A percentile compares a stretch with the other conserved stretches of the same genome.
phyloP scores from a whole-genome alignment of 164 flowering plant species.

The Piper betle region DNA sequence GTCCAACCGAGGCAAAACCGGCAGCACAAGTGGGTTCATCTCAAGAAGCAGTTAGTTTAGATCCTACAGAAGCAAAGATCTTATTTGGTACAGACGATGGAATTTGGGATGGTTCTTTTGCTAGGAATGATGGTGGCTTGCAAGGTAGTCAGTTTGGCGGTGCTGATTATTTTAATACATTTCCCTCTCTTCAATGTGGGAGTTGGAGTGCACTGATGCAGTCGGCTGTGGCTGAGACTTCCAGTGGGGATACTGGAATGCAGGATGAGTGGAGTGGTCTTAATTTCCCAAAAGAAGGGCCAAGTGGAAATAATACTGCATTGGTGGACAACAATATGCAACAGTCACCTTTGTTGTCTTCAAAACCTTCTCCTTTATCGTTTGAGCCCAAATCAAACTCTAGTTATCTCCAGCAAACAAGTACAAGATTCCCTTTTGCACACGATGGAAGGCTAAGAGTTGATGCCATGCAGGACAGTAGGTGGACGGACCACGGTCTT shows the following conservation, averaged over 20 bases:
- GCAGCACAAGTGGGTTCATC: constrained; percentile 25
- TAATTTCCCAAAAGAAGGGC: constrained; percentile 43
- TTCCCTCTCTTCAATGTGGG: constrained; percentile 67
- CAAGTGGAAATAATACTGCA: constrained; percentile 34
- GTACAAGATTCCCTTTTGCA: constrained; percentile 5
- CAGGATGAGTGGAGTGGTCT: constrained; percentile 85
- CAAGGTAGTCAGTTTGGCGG: constrained; percentile 24
- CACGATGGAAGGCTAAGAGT: constrained; percentile 2
- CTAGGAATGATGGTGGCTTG: constrained; percentile 13
- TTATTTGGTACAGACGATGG: constrained; percentile 46
- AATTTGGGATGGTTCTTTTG: constrained; percentile 39
- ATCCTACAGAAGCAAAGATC: constrained; percentile 64
- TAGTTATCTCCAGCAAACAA: constrained; percentile 21
- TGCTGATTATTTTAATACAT: constrained; percentile 22
- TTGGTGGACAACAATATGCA: constrained; percentile 31
- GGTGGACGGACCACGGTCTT: constrained; percentile 24
- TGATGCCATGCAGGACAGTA: constrained; percentile 10
- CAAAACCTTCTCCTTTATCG: constrained; percentile 21
- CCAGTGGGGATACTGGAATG: constrained; percentile 53
- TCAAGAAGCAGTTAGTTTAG: constrained; percentile 31
- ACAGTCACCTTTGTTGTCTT: constrained; percentile 27
- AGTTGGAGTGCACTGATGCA: constrained; percentile 98
- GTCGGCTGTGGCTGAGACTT: constrained; percentile 84
- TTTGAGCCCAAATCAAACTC: constrained; percentile 24
- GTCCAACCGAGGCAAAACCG: constrained; percentile 16